Evolutionary conservation across 1,284 basidiomycete genomes (phyloP).

Genomic region (Ganoderma lingzhi): DNA sequence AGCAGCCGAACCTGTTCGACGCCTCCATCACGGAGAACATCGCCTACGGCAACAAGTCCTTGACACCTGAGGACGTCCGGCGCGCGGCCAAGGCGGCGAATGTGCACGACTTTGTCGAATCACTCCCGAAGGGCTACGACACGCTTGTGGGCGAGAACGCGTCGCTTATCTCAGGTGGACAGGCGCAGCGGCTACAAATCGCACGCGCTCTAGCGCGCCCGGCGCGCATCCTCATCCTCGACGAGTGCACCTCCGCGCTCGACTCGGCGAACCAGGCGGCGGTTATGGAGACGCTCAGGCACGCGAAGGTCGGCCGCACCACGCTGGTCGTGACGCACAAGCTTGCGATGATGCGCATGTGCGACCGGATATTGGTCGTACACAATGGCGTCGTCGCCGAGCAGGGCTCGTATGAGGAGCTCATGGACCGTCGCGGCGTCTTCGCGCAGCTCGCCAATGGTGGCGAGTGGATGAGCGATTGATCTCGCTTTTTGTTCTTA

Average conservation of each 20-base stretch:
- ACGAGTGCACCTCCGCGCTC: conserved; percentile 94
- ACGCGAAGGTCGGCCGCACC: conserved; percentile 74
- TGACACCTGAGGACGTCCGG: conserved; percentile 65
- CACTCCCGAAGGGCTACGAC: conserved; percentile 85
- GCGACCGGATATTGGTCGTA: conserved; percentile 89
- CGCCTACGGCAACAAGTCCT: conserved; percentile 71
- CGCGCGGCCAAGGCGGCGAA: conserved; percentile 80
- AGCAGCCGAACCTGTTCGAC: conserved; percentile 89
- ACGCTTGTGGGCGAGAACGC: conserved; percentile 92
- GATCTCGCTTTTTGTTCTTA: conserved; percentile 3
- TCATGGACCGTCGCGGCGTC: conserved; percentile 74
- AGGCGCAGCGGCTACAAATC: conserved; percentile 93
- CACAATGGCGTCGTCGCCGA: conserved; percentile 82
- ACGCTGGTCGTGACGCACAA: conserved; percentile 96
- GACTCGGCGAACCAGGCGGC: conserved; percentile 84
- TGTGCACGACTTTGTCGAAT: conserved; percentile 88
- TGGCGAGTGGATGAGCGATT: conserved; percentile 79
- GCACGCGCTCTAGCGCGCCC: conserved; percentile 86
- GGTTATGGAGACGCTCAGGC: conserved; percentile 80
- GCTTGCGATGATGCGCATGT: conserved; percentile 89
- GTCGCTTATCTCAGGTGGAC: conserved; percentile 89
- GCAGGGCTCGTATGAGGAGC: conserved; percentile 78
- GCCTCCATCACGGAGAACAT: conserved; percentile 88
- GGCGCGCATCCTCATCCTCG: conserved; percentile 84
- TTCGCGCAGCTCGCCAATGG: conserved; percentile 87